phyloP scores from a whole-genome alignment of 192 early-diverging fungal genomes.

The Entophlyctis helioformis region DNA sequence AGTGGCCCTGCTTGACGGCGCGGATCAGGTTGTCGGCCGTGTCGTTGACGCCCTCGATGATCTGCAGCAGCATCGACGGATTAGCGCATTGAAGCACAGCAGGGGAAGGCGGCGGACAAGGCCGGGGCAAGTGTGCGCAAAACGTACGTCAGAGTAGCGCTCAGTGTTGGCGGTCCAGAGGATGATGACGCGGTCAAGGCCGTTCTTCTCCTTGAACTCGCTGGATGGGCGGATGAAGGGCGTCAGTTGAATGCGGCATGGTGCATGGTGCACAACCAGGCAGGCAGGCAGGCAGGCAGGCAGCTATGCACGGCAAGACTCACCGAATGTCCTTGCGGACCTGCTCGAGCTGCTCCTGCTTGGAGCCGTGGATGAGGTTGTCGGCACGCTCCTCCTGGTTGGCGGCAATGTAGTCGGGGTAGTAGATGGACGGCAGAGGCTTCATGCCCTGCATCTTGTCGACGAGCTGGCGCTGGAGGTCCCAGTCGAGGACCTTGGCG shows the following conservation, averaged over 20 bases:
- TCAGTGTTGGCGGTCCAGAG: constrained; percentile 99
- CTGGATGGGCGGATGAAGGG: constrained; percentile 11
- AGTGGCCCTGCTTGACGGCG: constrained; percentile 70
- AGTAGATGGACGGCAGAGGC: constrained; percentile 95
- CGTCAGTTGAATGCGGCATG: background rate
- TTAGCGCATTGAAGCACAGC: too few species aligned
- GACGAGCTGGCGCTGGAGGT: constrained; percentile 86
- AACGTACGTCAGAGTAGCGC: constrained; percentile 62
- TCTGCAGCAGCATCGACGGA: constrained; percentile 5
- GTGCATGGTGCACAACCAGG: background rate
- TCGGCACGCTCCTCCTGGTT: constrained; percentile 96
- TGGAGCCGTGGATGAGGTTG: constrained; percentile 75
- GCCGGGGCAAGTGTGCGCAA: background rate
- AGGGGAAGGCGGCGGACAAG: background rate
- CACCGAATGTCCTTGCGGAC: constrained; percentile 83
- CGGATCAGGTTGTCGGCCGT: constrained; percentile 84
- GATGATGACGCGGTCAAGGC: constrained; percentile 86
- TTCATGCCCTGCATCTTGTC: constrained; percentile 68
- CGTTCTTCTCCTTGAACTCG: constrained; percentile 82
- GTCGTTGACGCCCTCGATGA: constrained; percentile 90
- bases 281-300: too few species aligned
- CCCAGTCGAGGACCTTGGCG: constrained; percentile 90
- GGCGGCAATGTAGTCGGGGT: constrained; percentile 97
- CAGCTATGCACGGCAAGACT: background rate
- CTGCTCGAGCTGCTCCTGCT: constrained; percentile 84